Conservation (phyloP, 176 grass and related monocot species). For the Rhynchospora pubera region DNA sequence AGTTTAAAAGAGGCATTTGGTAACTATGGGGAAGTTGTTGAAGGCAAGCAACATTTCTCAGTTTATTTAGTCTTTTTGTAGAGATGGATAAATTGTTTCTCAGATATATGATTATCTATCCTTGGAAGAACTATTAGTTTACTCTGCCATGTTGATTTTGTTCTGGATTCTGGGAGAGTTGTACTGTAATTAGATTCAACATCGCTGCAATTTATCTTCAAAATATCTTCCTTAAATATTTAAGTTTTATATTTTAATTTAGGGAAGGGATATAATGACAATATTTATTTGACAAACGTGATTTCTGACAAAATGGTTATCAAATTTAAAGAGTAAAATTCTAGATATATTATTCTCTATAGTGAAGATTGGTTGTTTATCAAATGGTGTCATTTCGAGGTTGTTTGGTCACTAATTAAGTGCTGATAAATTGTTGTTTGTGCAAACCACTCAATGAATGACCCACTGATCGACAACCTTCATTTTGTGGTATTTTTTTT, state of each 20-base stretch:
- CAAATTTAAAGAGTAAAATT: neutral
- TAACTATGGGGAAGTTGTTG: slow-evolving; percentile 69
- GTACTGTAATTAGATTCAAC: neutral
- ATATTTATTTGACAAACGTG: neutral
- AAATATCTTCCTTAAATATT: neutral
- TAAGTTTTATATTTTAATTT: neutral
- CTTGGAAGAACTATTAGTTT: neutral
- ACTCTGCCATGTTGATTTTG: neutral
- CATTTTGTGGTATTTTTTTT: neutral
- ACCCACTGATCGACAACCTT: neutral
- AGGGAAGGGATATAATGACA: neutral
- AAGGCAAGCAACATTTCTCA: slow-evolving; percentile 28
- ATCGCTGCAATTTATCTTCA: neutral
- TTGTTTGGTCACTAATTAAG: neutral
- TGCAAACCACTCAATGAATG: neutral
- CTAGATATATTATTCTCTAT: neutral
- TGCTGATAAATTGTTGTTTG: neutral
- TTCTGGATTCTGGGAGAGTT: neutral
- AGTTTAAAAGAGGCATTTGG: slow-evolving; percentile 47
- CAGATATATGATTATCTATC: neutral
- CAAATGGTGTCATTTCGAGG: neutral
- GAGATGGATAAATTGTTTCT: too few species aligned
- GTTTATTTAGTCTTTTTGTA: neutral
- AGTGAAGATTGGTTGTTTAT: neutral
- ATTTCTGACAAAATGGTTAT: neutral